phyloP scores from a whole-genome alignment of 73 alveolate genomes.

The Paramecium octaurelia region DNA sequence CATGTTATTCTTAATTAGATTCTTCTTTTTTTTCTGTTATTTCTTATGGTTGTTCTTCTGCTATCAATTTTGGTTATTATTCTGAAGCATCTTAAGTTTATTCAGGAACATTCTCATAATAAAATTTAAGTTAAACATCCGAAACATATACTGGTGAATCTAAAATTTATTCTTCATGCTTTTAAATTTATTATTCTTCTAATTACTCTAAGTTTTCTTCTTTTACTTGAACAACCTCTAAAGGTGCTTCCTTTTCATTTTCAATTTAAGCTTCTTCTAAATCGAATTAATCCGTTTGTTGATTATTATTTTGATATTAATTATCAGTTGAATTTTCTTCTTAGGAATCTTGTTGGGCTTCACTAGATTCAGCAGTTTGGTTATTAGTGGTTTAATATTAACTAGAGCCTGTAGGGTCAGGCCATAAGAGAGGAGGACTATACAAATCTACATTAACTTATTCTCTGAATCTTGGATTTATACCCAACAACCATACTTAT shows the following conservation, averaged over 20 bases:
- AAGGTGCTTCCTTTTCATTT: neutral
- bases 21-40: neutral
- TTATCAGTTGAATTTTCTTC: neutral
- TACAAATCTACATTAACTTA: neutral
- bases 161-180: neutral
- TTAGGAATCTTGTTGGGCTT: neutral
- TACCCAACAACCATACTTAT: constrained; percentile 9
- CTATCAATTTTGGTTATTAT: neutral
- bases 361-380: neutral
- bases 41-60: neutral
- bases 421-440: neutral
- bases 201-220: neutral
- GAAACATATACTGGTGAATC: neutral
- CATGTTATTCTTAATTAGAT: neutral
- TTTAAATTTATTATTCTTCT: neutral
- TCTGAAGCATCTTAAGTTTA: neutral
- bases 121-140: neutral
- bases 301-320: neutral
- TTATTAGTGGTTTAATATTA: neutral
- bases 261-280: neutral
- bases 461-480: constrained; percentile 25
- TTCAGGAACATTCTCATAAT: neutral
- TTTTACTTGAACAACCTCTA: neutral
- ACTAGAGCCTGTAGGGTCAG: neutral
- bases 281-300: neutral